phyloP scores from a whole-genome alignment of 805 yeast genomes.

The Candida rishiriensis region DNA sequence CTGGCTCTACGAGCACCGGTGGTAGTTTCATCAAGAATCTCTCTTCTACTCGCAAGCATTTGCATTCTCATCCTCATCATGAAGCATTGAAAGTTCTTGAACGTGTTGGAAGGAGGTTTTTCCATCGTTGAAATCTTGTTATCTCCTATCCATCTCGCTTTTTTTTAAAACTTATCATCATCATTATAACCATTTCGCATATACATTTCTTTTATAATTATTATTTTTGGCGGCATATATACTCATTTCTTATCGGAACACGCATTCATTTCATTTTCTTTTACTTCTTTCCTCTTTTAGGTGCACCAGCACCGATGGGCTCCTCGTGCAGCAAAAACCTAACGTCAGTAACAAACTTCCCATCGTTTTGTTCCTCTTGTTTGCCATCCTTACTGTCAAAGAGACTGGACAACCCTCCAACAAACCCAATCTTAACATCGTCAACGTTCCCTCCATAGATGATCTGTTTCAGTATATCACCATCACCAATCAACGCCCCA shows the following conservation, averaged over 20 bases:
- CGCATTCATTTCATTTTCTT: slow-evolving; percentile 16
- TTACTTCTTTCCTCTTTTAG: slow-evolving; percentile 27
- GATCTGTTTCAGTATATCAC: slow-evolving; percentile 11
- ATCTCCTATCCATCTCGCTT: neutral
- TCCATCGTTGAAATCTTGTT: slow-evolving; percentile 3
- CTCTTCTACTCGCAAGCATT: neutral
- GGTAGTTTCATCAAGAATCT: no score
- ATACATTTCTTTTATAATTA: neutral
- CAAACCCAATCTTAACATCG: slow-evolving; percentile 22
- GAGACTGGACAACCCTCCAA: slow-evolving; percentile 3
- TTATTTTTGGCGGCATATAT: neutral
- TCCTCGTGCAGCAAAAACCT: slow-evolving; percentile 43
- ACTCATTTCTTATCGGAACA: neutral
- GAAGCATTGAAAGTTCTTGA: slow-evolving; percentile 2
- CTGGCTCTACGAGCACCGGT: no score
- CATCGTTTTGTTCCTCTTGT: neutral
- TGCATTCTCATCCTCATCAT: slow-evolving; percentile 2
- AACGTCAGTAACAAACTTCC: slow-evolving; percentile 27
- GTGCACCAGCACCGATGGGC: slow-evolving; percentile 33
- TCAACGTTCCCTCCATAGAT: slow-evolving; percentile 16
- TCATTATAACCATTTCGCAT: neutral
- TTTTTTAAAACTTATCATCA: neutral
- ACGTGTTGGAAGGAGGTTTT: slow-evolving; percentile 4
- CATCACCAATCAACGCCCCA: slow-evolving; percentile 9
- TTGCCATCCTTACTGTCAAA: no score